Percentiles rank a stretch among this genome's conserved stretches.
Evolutionary conservation across 306 rosid genomes (phyloP).

Genomic region (Senna tora): DNA sequence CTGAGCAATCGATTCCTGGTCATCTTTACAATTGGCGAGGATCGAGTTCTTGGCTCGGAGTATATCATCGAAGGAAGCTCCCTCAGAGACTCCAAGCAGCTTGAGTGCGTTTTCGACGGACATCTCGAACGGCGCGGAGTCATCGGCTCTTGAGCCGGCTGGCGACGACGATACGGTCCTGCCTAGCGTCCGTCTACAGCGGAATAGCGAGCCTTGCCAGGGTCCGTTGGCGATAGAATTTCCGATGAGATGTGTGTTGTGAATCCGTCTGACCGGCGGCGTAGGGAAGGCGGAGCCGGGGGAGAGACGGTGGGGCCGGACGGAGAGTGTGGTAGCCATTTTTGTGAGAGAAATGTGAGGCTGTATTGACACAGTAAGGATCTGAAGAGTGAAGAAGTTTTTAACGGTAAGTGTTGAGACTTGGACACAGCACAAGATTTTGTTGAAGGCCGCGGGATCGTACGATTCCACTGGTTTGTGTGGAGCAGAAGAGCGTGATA

Average conservation of each 20-base stretch:
- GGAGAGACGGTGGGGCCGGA: constrained; percentile 76
- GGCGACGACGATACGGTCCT: constrained; percentile 50
- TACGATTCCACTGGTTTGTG: not conserved
- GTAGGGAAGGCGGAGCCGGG: constrained; percentile 54
- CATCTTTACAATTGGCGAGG: constrained; percentile 77
- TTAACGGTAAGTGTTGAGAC: not conserved
- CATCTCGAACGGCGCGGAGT: constrained; percentile 88
- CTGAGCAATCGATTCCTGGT: constrained; percentile 72
- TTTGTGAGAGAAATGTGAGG: constrained; percentile 47
- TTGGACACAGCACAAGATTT: too few relatives aligned
- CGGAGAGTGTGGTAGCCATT: constrained; percentile 81
- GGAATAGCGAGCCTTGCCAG: constrained; percentile 43
- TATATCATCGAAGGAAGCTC: constrained; percentile 85
- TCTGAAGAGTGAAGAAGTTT: not conserved
- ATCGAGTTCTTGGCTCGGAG: constrained; percentile 86
- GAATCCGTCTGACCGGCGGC: constrained; percentile 45
- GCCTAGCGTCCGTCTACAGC: constrained; percentile 38
- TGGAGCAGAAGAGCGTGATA: not conserved
- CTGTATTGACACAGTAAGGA: constrained; percentile 5
- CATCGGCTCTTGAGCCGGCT: constrained; percentile 85
- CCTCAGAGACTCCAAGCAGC: constrained; percentile 86
- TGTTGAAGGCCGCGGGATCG: not conserved
- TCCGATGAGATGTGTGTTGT: constrained; percentile 21
- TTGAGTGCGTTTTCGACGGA: constrained; percentile 86
- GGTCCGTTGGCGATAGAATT: constrained; percentile 36